Conservation (phyloP, 768 basidiomycete genomes). For the Lactifluus hygrophoroides region DNA sequence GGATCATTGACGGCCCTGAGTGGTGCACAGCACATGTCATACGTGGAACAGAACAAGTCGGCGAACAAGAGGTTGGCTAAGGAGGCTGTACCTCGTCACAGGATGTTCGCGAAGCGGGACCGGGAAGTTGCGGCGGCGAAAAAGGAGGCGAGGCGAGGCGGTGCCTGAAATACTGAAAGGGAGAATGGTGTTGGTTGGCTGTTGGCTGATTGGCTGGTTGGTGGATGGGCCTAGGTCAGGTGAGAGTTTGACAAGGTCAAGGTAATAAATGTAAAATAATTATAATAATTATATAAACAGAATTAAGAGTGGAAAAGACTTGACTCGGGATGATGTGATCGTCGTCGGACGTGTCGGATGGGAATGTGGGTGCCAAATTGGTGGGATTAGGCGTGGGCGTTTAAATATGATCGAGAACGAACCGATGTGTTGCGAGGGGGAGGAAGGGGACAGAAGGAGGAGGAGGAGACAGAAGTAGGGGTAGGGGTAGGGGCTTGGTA, state of each 20-base stretch:
- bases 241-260: neutral
- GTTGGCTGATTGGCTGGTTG: too few relatives aligned
- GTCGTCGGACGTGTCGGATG: slow-evolving; percentile 3
- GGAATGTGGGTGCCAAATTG: slow-evolving; percentile 2
- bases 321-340: neutral
- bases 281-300: neutral
- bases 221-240: neutral
- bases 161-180: too few relatives aligned
- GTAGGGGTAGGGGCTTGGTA: neutral
- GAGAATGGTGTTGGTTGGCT: too few relatives aligned
- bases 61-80: slow-evolving; percentile 72
- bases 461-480: neutral
- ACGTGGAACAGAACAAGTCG: slow-evolving; percentile 86
- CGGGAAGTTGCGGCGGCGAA: slow-evolving; percentile 55
- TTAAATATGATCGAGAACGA: slow-evolving; percentile 8
- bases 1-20: slow-evolving; percentile 78
- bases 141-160: slow-evolving; percentile 29
- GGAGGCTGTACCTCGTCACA: slow-evolving; percentile 50
- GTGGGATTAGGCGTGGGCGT: slow-evolving; percentile 6
- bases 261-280: neutral
- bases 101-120: slow-evolving; percentile 76
- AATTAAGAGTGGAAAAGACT: neutral
- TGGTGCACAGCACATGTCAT: slow-evolving; percentile 88
- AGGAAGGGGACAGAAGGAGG: neutral
- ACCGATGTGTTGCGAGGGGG: slow-evolving; percentile 12